Percentiles rank a stretch among this genome's conserved stretches.
Evolutionary conservation across 305 asterid species (phyloP).

Genomic region (Plantago rigida): DNA sequence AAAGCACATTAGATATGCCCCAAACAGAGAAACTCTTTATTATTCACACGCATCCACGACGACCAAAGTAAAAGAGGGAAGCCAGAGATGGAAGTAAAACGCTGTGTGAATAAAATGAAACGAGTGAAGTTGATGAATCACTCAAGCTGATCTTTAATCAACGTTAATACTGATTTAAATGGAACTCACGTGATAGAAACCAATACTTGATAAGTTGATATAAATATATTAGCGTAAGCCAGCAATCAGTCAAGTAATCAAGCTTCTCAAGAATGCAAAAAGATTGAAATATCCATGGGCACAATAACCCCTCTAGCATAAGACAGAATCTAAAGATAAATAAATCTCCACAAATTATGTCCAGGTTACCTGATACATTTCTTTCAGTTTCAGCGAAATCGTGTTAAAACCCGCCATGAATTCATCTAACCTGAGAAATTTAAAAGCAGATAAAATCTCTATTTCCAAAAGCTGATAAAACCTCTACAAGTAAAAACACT

Average conservation of each 20-base stretch:
- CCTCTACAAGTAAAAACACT: constrained; percentile 2
- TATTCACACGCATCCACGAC: background rate
- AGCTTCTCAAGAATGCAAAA: constrained; percentile 5
- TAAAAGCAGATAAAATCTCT: background rate
- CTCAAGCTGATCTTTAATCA: background rate
- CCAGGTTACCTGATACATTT: constrained; percentile 80
- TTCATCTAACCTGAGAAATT: constrained; percentile 68
- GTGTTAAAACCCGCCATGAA: constrained; percentile 92
- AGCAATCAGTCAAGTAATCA: background rate
- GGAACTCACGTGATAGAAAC: background rate
- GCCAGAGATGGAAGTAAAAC: background rate
- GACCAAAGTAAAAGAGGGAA: background rate
- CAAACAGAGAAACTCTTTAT: too few species aligned
- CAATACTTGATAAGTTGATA: background rate
- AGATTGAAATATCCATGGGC: background rate
- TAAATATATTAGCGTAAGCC: constrained; percentile 1
- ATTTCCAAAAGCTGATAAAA: constrained; percentile 3
- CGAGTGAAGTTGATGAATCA: background rate
- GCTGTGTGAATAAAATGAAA: background rate
- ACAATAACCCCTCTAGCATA: constrained; percentile 4
- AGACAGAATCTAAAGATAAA: constrained; percentile 15
- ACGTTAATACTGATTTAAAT: constrained; percentile 2
- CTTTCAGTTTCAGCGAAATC: constrained; percentile 85
- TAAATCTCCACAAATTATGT: background rate
- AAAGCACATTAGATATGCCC: background rate